These are phyloP conservation scores for Neofusicoccum laricinum DNA, from an alignment of 2,329 filamentous ascomycete genomes.

Conservation along the genomic window DNA sequence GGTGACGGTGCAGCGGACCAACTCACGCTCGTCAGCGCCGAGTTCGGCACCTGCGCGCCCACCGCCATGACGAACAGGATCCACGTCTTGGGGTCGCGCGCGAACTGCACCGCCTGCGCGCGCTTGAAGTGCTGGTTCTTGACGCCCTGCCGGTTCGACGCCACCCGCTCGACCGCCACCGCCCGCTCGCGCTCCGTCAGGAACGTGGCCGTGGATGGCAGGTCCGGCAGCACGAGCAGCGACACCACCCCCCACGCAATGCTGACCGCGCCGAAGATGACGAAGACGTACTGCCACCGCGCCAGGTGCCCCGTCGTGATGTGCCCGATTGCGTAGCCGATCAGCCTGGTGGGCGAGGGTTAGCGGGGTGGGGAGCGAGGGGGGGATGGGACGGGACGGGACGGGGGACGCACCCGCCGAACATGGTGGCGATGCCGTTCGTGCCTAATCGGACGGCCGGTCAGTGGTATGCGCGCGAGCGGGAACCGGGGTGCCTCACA, in stretches of 20 bases:
- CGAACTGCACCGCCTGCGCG: slow-evolving; percentile 44
- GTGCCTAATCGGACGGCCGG: not conserved
- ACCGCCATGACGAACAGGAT: slow-evolving; percentile 52
- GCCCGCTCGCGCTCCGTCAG: slow-evolving; percentile 39
- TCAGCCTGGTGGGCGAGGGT: slow-evolving; percentile 29
- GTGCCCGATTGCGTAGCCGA: slow-evolving; percentile 60
- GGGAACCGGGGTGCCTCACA: slow-evolving; percentile 31
- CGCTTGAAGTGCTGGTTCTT: slow-evolving; percentile 49
- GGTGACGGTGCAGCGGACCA: too few species aligned
- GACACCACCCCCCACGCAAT: slow-evolving; percentile 37
- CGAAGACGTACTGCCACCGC: slow-evolving; percentile 57
- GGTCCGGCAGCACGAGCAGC: slow-evolving; percentile 42
- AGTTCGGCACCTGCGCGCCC: slow-evolving; percentile 56
- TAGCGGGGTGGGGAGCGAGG: not conserved
- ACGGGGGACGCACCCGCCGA: slow-evolving; percentile 45
- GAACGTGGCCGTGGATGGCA: slow-evolving; percentile 45
- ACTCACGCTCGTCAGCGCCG: slow-evolving; percentile 50
- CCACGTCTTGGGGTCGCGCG: slow-evolving; percentile 58
- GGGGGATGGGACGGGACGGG: too few species aligned
- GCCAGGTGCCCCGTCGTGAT: slow-evolving; percentile 49
- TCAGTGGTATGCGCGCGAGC: not conserved
- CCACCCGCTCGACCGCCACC: slow-evolving; percentile 53
- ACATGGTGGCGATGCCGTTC: slow-evolving; percentile 57
- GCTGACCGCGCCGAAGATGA: slow-evolving; percentile 50
- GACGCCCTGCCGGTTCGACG: slow-evolving; percentile 51